A percentile compares a stretch with the other conserved stretches of the same genome.
These are phyloP conservation scores for Skeletonema marinoi DNA, from an alignment of 108 stramenopile species.

Conservation along the genomic window DNA sequence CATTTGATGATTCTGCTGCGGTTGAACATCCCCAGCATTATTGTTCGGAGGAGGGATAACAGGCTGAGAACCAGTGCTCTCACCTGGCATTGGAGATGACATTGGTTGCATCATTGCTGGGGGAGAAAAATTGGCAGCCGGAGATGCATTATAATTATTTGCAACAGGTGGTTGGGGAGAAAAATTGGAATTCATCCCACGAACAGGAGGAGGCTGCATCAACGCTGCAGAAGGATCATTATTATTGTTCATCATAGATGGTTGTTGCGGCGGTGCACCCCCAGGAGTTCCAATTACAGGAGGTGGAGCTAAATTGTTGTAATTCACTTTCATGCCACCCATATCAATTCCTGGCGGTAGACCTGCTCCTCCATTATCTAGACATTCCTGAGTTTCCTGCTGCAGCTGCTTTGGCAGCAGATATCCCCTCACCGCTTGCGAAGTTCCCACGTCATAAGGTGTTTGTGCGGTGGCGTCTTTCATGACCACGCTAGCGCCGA, in stretches of 20 bases:
- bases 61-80: not conserved
- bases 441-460: slow-evolving; percentile 81
- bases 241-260: slow-evolving; percentile 4
- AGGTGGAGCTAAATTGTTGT: slow-evolving; percentile 64
- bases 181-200: not conserved
- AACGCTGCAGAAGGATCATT: slow-evolving; percentile 42
- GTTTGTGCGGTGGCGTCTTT: slow-evolving; percentile 73
- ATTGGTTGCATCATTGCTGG: not conserved
- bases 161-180: slow-evolving; percentile 11
- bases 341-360: slow-evolving; percentile 82
- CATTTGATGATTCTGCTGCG: slow-evolving; percentile 8
- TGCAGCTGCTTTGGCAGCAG: slow-evolving; percentile 86
- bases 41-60: not conserved
- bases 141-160: not conserved
- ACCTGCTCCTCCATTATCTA: slow-evolving; percentile 81
- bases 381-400: slow-evolving; percentile 70
- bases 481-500: slow-evolving; percentile 50
- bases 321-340: slow-evolving; percentile 68
- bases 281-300: slow-evolving; percentile 42
- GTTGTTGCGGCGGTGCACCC: slow-evolving; percentile 1
- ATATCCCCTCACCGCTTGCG: slow-evolving; percentile 71
- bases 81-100: not conserved
- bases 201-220: slow-evolving; percentile 46
- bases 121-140: not conserved
- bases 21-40: not conserved